Base-by-base conservation (phyloP, 1,139 yeast genomes). In the Meyerozyma elateridarum region DNA sequence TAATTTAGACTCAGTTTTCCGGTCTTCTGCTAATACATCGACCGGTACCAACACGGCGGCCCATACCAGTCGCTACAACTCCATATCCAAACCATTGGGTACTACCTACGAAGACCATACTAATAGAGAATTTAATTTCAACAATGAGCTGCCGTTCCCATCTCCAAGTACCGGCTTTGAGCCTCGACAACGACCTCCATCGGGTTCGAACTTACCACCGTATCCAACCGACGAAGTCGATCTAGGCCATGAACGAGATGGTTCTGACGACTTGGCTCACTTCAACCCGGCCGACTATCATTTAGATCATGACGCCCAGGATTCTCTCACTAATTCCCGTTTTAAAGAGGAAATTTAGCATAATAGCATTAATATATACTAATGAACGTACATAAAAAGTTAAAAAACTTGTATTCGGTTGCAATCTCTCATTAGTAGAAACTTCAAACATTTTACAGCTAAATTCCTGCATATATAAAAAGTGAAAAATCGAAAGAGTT, bases 1-100 rank as follows among this genome's bases (percentile, higher is more conserved):
- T 42, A 68, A 68, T 39, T 52, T 67, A 20, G 73, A 66, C 36
- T 57, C 70, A 1, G 56, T 68, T 5, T 68, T 66, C 49, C 51
- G 56, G 33, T 38, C 59, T 4, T 47, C 56, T 3, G 53, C 49
- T 8, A 42, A 50, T 9, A 52, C 49, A 29, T 47, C 57, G 5
- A 44, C 52, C 16, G 61, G 56, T 8, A 48, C 25, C 28, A 40
- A 36, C 31, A 30, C 28, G 41, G 34, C 31, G 30, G 25, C 15
- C 9, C 19, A 12, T 4, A 9, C 13, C 15, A 6, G 41, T 5
- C 36, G 45, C 9, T 37, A 34, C 26, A 39, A 35, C 25, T 41
- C 45, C 5, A 19, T 30, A 19, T n/a, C 14, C 12, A 8, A 22
- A n/a, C 28, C 28, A 6, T 24, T 24, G 27, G 27, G 27, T 12